Evolutionary conservation across 306 rosid species (phyloP).

Genomic region (Trifolium dubium): DNA sequence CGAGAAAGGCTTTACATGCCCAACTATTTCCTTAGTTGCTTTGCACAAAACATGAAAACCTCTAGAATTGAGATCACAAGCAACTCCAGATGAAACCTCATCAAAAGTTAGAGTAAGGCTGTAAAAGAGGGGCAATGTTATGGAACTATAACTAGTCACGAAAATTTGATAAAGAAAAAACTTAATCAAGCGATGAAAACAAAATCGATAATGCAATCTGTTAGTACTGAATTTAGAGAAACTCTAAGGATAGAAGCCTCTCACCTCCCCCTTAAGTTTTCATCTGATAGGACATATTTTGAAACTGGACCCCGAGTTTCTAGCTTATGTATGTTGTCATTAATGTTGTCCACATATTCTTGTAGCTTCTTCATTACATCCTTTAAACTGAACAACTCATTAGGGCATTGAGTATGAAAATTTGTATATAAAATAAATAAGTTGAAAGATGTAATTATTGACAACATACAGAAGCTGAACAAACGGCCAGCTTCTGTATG

Average conservation of each 20-base stretch:
- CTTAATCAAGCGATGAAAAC: neutral
- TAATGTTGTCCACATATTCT: conserved; percentile 74
- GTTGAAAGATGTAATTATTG: too few relatives aligned
- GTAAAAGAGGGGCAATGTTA: conserved; percentile 32
- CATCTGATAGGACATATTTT: conserved; percentile 76
- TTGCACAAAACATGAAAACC: conserved; percentile 85
- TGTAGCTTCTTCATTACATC: conserved; percentile 66
- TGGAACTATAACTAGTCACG: too few relatives aligned
- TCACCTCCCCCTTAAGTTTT: conserved; percentile 82
- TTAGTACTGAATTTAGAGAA: too few relatives aligned
- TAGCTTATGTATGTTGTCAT: conserved; percentile 62
- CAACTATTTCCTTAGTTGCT: conserved; percentile 94
- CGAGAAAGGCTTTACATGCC: conserved; percentile 87
- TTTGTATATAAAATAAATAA: too few relatives aligned
- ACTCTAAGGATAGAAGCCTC: conserved; percentile 19
- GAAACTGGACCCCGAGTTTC: conserved; percentile 89
- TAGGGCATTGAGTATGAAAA: conserved; percentile 3
- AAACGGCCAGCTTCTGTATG: too few relatives aligned
- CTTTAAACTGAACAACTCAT: conserved; percentile 60
- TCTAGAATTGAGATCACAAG: conserved; percentile 77
- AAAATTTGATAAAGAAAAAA: neutral
- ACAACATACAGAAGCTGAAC: too few relatives aligned
- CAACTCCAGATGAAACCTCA: conserved; percentile 76
- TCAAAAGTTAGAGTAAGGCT: conserved; percentile 75
- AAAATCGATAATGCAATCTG: neutral